Base-by-base conservation (phyloP, 345 rosid species). In the Salix dunnii region DNA sequence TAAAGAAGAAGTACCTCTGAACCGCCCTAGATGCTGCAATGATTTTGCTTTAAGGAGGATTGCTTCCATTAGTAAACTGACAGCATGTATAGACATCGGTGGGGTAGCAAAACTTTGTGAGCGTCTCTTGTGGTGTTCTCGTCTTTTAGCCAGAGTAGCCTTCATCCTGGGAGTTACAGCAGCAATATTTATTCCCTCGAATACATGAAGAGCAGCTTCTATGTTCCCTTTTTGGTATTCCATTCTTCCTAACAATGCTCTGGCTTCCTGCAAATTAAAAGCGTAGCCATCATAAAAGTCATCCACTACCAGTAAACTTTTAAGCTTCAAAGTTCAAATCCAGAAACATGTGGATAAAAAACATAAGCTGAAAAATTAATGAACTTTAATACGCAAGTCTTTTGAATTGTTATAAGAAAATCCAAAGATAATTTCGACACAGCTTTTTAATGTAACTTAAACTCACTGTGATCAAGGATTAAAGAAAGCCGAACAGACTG, bases 181-280 rank as follows among this genome's bases (percentile, higher is more conserved):
- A 48, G 86, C 80, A 27, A 88, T 78, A 62, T 91, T 92, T 68
- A 90, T 91, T 70, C 91, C 96, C 83, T 90, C 93, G 71, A 90
- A 91, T 55, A 90, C 94, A 70, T 88, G 92, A 60, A 88, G 84
- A 4, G 96, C 94, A 55, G 87, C 90, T 77, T 88, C 94, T 69
- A 85, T 61, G 69, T 88, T 85, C 70, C 96, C 96, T 76, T 88
- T 90, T 51, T 90, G 96, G 81, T 86, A 88, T 77, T 91, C 93
- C 28, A 88, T 88, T 82, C 91, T 88, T 77, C 92, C 93, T 64
- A 91, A 78, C 78, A 91, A 82, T 72, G 93, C 96, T 76, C 92
- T 90, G 67, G 93, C 96, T 88, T 91, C 96, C 96, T 91, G 71
- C 23, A 82, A 55, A 74, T 40, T 63, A 16, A 42, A 30, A 33